phyloP scores from a whole-genome alignment of 257 asterid genomes.

The Rhazya stricta region DNA sequence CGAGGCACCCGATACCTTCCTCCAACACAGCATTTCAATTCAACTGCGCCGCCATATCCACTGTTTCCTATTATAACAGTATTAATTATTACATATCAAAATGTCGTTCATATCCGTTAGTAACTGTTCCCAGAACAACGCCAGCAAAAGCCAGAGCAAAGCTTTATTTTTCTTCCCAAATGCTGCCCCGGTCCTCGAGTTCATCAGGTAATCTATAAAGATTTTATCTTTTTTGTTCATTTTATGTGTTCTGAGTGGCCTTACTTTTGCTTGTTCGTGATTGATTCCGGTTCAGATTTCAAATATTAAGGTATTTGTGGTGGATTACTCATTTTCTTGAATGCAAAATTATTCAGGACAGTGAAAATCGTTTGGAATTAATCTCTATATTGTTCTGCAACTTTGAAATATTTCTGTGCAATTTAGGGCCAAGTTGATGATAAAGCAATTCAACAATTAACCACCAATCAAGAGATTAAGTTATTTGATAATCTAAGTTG shows the following conservation, averaged over 20 bases:
- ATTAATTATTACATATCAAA: slow-evolving; percentile 21
- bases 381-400: neutral
- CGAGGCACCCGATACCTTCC: slow-evolving; percentile 35
- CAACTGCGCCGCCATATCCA: slow-evolving; percentile 22
- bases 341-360: neutral
- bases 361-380: neutral
- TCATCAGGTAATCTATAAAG: slow-evolving; percentile 38
- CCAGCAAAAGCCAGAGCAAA: slow-evolving; percentile 15
- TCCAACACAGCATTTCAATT: slow-evolving; percentile 28
- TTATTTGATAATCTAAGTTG: too few species aligned
- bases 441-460: too few species aligned
- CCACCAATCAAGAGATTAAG: too few species aligned
- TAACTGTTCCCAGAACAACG: slow-evolving; percentile 11
- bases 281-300: neutral
- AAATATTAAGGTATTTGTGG: neutral
- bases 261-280: neutral
- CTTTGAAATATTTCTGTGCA: neutral
- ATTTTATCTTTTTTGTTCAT: neutral
- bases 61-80: slow-evolving; percentile 13
- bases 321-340: neutral
- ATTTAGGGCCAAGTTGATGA: too few species aligned
- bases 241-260: neutral
- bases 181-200: slow-evolving; percentile 27
- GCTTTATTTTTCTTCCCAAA: slow-evolving; percentile 24
- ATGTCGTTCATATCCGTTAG: slow-evolving; percentile 18